Percentiles rank a stretch among this genome's conserved stretches.
phyloP scores from a whole-genome alignment of 441 rosid genomes.

The Populus hybrid region DNA sequence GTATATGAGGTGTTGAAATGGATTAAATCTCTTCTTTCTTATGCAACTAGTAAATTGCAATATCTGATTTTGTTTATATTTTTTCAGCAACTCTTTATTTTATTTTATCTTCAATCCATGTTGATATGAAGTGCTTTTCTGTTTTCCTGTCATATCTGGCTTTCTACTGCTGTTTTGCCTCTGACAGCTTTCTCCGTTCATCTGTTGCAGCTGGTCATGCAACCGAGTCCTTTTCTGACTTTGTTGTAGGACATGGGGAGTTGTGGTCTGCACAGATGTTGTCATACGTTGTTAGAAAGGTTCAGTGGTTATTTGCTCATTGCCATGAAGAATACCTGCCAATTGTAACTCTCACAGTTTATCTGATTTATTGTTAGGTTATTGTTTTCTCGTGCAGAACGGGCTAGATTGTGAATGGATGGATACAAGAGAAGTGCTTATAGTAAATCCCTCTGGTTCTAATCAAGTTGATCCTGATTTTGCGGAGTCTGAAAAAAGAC shows the following conservation, averaged over 20 bases:
- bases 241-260: slow-evolving; percentile 96
- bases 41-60: slow-evolving; percentile 3
- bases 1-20: neutral
- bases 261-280: slow-evolving; percentile 96
- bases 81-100: neutral
- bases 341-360: slow-evolving; percentile 1
- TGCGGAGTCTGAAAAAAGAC: slow-evolving; percentile 65
- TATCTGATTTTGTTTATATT: neutral
- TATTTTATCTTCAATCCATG: neutral
- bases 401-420: slow-evolving; percentile 86
- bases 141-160: slow-evolving; percentile 1
- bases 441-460: slow-evolving; percentile 77
- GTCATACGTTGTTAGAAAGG: slow-evolving; percentile 82
- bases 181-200: slow-evolving; percentile 7
- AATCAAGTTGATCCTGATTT: slow-evolving; percentile 97
- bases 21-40: neutral
- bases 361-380: slow-evolving; percentile 13
- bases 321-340: neutral
- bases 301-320: slow-evolving; percentile 18
- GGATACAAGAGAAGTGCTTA: slow-evolving; percentile 94
- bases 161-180: neutral
- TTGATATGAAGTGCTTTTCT: neutral
- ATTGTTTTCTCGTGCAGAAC: slow-evolving; percentile 39
- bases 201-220: slow-evolving; percentile 87
- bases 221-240: slow-evolving; percentile 92